These are phyloP conservation scores for Protomyces arabidopsidicola DNA, from an alignment of 1,139 yeast species.

Conservation along the genomic window DNA sequence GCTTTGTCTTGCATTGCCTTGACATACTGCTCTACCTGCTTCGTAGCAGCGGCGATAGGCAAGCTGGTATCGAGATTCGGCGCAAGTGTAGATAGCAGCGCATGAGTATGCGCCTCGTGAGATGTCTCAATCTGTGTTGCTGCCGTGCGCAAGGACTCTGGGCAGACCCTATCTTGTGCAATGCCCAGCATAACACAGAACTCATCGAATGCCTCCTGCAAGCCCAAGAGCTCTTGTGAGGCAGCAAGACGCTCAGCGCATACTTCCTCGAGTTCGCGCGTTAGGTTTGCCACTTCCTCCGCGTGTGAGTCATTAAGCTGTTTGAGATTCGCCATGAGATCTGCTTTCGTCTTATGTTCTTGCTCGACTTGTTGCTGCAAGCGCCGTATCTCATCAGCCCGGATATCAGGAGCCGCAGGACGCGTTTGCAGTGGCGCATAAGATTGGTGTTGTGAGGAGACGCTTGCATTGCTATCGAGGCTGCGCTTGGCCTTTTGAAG, in stretches of 20 bases:
- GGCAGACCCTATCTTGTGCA: background rate
- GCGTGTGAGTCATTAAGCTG: conserved; percentile 7
- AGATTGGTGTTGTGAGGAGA: background rate
- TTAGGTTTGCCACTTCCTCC: background rate
- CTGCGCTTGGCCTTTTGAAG: conserved; percentile 13
- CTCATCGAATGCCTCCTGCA: conserved; percentile 10
- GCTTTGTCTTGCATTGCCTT: background rate
- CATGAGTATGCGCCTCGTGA: background rate
- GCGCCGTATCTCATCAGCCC: conserved; percentile 2
- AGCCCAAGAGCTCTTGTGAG: conserved; percentile 2
- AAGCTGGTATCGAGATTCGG: background rate
- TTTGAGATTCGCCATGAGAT: conserved; percentile 24
- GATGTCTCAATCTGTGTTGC: background rate
- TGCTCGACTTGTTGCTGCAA: conserved; percentile 8
- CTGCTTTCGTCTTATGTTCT: conserved; percentile 12
- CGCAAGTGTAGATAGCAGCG: background rate
- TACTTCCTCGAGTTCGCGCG: conserved; percentile 3
- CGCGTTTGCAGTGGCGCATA: background rate
- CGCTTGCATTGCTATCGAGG: conserved; percentile 2
- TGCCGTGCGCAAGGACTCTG: background rate
- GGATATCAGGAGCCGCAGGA: background rate
- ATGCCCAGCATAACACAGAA: background rate
- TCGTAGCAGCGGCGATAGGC: background rate
- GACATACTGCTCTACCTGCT: background rate
- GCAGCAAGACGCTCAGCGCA: background rate